Base-by-base conservation (phyloP, 2,329 filamentous ascomycete genomes). In the Didymella arachidicola region DNA sequence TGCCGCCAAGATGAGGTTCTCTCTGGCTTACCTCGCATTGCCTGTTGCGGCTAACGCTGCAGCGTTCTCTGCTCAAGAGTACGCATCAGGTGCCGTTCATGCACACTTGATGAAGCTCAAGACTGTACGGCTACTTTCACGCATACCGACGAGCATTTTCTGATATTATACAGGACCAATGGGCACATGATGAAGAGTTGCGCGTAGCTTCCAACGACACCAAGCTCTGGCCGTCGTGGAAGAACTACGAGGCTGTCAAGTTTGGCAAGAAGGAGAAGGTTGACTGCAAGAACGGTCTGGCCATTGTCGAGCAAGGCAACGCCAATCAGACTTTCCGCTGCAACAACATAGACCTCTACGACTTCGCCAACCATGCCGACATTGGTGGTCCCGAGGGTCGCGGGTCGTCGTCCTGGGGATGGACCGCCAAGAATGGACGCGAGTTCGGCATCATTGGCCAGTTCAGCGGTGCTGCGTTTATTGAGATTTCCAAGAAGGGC, bases 391-490 rank as follows among this genome's bases (percentile, higher is more conserved):
- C 65, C 34, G 70, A 69, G 48, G 78, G 77, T 19, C 71, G 72
- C 42, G 79, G 79, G 26, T 78, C 75, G 10, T 78, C 75, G 3
- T 81, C 79, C 0, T 85, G 82, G 83, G 83, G 83, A 10, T 84
- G 83, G 83, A 81, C 80, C 0, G 78, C 82, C 26, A 72, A 76
- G 2, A 77, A 80, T 39, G 82, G 82, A 25, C 81, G 83, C 14
- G 83, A 86, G 64, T 84, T 86, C 53, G 79, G 80, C 41, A 81
- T 83, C 61, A 79, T 84, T 62, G 82, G 80, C 7, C 83, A 85
- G 57, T 79, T 79, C 30, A 82, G 84, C 57, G 83, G 83, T 27
- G 79, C 82, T 38, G 81, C 82, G 12, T 85, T 85, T 66, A 79
- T 80, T 18, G 83, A 86, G 62, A 64, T 86, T 62, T 80, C 76